Base-by-base conservation (phyloP, 2,329 filamentous ascomycete genomes). In the Curvularia hawaiiensis region DNA sequence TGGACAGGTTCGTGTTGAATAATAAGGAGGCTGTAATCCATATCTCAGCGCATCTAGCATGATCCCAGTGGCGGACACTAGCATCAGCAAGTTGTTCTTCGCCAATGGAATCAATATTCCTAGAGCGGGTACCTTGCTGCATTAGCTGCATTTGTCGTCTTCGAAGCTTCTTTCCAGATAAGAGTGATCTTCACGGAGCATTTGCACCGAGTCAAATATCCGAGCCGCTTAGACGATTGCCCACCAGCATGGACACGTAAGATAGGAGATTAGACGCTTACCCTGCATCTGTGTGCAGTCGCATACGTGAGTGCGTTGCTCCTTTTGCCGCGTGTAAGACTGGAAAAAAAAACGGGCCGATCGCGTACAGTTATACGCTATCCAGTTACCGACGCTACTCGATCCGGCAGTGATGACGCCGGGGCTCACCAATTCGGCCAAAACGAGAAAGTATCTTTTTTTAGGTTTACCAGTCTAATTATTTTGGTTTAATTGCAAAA, bases 301-400 rank as follows among this genome's bases (percentile, higher is more conserved):
- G 40, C 40, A 41, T n/a, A 18, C 11, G 28, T 22, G 18, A 38
- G 24, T 26, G 48, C 44, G 10, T 14, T 43, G 22, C 40, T 26
- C 22, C 20, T 22, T 26, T 28, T 28, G 9, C 41, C 41, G 8
- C 18, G 38, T 20, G 38, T 20, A 11, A 16, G 40, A 8, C 8
- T 41, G 31, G 5, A 18, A 35, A 52, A 45, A 9, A 18, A 35
- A 52, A 45, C 50, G 50, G 50, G 31, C 50, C 50, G 41, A 46
- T 28, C 50, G 50, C 35, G 30, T 45, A 14, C 28, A 16, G 16
- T 44, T 6, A 8, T 18, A 35, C 18, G 28, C 49, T 41, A 39
- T 41, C 18, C 41, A 44, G 14, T 16, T 46, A 46, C 44, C 44
- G 30, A 5, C 22, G 40, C n/a, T 22, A n/a, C 22, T 22, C 30